These are phyloP conservation scores for Blastomyces silverae DNA, from an alignment of 2,329 filamentous ascomycete species.

Conservation along the genomic window DNA sequence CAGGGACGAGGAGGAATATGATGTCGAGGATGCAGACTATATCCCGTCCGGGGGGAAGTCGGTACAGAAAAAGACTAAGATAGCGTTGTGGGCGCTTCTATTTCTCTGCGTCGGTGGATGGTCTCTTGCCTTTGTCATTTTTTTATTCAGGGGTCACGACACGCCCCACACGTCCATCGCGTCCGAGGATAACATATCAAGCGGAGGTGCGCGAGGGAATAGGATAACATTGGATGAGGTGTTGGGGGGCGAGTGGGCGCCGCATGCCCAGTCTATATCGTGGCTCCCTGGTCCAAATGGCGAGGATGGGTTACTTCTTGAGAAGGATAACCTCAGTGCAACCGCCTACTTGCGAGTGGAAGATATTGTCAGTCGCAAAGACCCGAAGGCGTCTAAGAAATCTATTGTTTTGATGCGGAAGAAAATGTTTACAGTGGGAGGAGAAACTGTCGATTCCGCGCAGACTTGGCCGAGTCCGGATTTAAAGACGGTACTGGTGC, in stretches of 20 bases:
- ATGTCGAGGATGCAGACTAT: conserved; percentile 32
- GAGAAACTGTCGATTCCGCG: conserved; percentile 50
- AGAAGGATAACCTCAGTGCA: conserved; percentile 49
- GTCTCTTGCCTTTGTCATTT: conserved; percentile 41
- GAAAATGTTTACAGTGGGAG: conserved; percentile 54
- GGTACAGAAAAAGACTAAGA: conserved; percentile 25
- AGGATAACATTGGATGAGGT: conserved; percentile 30
- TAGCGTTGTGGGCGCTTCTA: conserved; percentile 37
- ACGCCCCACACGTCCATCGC: conserved; percentile 26
- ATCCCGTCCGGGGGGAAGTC: conserved; percentile 13
- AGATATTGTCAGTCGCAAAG: conserved; percentile 61
- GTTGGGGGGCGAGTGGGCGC: conserved; percentile 27
- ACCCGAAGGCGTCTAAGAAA: conserved; percentile 35
- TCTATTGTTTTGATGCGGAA: conserved; percentile 70
- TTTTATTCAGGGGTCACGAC: conserved; percentile 34
- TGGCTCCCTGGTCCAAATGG: conserved; percentile 45
- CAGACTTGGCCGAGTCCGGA: conserved; percentile 71
- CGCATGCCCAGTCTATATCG: conserved; percentile 37
- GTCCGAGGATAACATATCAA: conserved; percentile 13
- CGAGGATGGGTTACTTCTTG: conserved; percentile 73
- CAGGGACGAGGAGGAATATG: conserved; percentile 22
- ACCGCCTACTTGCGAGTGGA: conserved; percentile 71
- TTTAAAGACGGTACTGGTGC: conserved; percentile 77
- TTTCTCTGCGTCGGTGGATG: conserved; percentile 41
- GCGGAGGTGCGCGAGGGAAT: conserved; percentile 21